These are phyloP conservation scores for Porphyridium purpureum DNA, from an alignment of 23 red algal species.

Conservation along the genomic window DNA sequence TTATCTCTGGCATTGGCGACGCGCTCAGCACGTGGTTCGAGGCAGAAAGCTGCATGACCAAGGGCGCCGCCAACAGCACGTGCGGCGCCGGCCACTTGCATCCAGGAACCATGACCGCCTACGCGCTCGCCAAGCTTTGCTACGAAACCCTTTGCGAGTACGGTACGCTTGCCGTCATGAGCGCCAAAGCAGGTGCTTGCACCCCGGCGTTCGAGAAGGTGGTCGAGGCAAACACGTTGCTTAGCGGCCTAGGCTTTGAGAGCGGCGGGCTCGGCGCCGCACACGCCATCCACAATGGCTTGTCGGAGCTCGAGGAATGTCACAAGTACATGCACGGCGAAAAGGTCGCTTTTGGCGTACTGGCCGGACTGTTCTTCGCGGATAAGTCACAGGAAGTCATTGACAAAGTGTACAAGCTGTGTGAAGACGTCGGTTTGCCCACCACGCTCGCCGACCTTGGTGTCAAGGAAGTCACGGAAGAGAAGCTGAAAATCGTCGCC, in stretches of 20 bases:
- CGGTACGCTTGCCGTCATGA: background rate
- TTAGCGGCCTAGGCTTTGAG: conserved; percentile 17
- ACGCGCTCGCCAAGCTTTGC: conserved; percentile 4
- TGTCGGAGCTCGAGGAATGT: background rate
- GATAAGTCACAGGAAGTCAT: background rate
- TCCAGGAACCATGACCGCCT: conserved; percentile 4
- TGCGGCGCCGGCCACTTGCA: too few relatives aligned
- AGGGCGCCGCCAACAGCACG: background rate
- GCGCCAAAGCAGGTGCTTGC: background rate
- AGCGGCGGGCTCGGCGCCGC: conserved; percentile 10
- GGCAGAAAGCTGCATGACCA: conserved; percentile 5
- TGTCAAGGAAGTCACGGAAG: background rate
- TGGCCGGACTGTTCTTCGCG: background rate
- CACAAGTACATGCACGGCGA: conserved; percentile 12
- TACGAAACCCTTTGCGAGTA: background rate
- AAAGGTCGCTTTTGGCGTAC: conserved; percentile 10
- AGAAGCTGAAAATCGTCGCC: conserved; percentile 1
- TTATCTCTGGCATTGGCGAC: conserved; percentile 11
- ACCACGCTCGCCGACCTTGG: background rate
- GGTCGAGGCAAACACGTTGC: conserved; percentile 7
- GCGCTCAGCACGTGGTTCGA: conserved; percentile 8
- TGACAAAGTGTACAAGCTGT: conserved; percentile 2
- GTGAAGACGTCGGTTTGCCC: background rate
- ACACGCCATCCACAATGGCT: conserved; percentile 15
- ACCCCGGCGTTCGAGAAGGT: background rate